A percentile compares a stretch with the other conserved stretches of the same genome.
Conservation (phyloP, 495 filamentous ascomycete species). For the Staphylotrichum tortipilum region DNA sequence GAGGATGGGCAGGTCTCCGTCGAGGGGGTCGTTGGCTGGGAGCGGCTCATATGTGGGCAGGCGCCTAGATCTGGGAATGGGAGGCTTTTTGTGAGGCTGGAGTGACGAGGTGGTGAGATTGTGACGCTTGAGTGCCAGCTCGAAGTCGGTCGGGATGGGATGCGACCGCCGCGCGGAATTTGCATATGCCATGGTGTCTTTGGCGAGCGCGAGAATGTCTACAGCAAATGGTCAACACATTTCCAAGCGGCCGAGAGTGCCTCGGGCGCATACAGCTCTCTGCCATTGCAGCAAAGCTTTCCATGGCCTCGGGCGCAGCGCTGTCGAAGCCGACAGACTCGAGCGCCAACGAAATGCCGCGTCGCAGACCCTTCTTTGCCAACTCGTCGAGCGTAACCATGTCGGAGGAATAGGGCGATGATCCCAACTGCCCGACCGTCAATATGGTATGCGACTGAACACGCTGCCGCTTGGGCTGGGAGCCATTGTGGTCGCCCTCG, state of each 20-base stretch:
- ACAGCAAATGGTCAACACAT: background rate
- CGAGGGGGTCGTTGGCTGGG: slow-evolving; percentile 21
- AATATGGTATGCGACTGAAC: slow-evolving; percentile 7
- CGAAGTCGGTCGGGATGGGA: slow-evolving; percentile 34
- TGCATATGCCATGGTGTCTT: slow-evolving; percentile 24
- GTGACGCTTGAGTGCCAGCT: slow-evolving; percentile 25
- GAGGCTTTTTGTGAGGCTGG: slow-evolving; percentile 33
- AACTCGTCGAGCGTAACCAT: slow-evolving; percentile 19
- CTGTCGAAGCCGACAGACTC: slow-evolving; percentile 36
- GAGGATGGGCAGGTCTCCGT: slow-evolving; percentile 30
- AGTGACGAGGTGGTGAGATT: slow-evolving; percentile 30
- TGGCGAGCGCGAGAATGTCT: slow-evolving; percentile 29
- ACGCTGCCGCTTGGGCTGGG: slow-evolving; percentile 26
- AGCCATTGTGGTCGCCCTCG: slow-evolving; percentile 13
- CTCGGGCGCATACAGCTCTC: slow-evolving; percentile 30
- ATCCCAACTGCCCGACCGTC: background rate
- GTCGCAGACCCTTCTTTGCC: slow-evolving; percentile 30
- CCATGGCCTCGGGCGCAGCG: slow-evolving; percentile 33
- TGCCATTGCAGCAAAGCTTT: slow-evolving; percentile 30
- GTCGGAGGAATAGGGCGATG: slow-evolving; percentile 1
- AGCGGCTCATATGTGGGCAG: slow-evolving; percentile 25
- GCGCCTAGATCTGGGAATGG: slow-evolving; percentile 26
- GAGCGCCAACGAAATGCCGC: slow-evolving; percentile 32
- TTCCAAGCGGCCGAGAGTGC: background rate
- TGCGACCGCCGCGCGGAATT: slow-evolving; percentile 30